Evolutionary conservation across 202 grass and related monocot genomes (phyloP), one percentile per base, ranked within the genome.

Genomic region (Carex arenaria): DNA sequence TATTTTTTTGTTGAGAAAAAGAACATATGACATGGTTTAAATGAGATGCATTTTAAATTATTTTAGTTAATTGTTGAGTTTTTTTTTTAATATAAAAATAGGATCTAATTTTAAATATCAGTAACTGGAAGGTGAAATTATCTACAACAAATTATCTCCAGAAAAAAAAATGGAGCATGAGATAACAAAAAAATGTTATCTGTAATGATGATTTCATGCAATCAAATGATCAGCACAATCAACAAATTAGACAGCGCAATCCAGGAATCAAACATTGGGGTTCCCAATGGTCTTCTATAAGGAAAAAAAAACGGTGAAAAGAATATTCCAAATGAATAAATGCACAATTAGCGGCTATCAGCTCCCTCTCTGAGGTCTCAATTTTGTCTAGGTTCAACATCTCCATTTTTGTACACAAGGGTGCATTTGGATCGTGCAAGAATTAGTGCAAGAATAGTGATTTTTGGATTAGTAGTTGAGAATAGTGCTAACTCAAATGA

Each of bases 201-300:
- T 20, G 36, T 43, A 45, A 20, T 45, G 2, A 71, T 19, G 10
- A 49, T 49, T 38, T 49, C 10, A 12, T 49, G 10, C 31, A 47
- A 49, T 49, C n/a, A 71, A 71, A 0, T 23, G 20, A 71, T 43
- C 0, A 47, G 47, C 67, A 22, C 3, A 47, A 45, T 71, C 7
- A 72, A 47, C 68, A 49, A 47, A 74, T 74, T 74, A 74, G 71
- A 52, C 71, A 74, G 47, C 51, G 26, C 26, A 76, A 7, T 76
- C 13, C 51, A 76, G 49, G 51, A 32, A 76, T 52, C 12, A 0
- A 54, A 54, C 2, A 32, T 4, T 76, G 3, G 10, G 49, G 72
- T 56, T 76, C 23, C 17, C 0, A 76, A 18, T 76, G 26, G 9
- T 76, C 23, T 51, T n/a, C 15, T 54, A 3, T 32, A 59, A 59